These are phyloP conservation scores for Coemansia sp. DNA, from an alignment of 192 early-diverging fungal species.

Conservation along the genomic window DNA sequence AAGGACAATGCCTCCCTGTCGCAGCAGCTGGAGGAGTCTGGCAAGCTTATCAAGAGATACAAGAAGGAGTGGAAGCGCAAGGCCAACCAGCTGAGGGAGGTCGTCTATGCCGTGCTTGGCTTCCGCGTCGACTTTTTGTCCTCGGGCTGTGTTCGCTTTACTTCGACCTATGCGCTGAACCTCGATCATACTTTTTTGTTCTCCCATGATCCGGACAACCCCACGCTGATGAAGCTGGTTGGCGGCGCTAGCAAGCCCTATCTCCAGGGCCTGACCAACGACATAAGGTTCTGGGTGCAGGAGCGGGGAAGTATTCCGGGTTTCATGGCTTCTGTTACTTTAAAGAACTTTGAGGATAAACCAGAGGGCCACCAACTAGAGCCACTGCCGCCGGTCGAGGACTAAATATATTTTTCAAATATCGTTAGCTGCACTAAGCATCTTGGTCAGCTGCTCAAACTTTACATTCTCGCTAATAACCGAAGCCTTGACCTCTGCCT, in stretches of 20 bases:
- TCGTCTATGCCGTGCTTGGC: constrained; percentile 70
- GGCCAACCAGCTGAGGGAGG: constrained; percentile 71
- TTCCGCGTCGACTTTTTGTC: constrained; percentile 66
- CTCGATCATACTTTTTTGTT: constrained; percentile 73
- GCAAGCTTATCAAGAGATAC: constrained; percentile 62
- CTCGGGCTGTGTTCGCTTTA: constrained; percentile 72
- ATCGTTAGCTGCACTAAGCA: constrained; percentile 47
- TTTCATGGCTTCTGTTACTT: constrained; percentile 73
- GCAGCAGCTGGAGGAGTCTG: constrained; percentile 59
- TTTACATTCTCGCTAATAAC: constrained; percentile 86
- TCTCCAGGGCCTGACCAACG: constrained; percentile 56
- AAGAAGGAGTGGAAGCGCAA: constrained; percentile 69
- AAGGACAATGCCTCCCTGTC: constrained; percentile 57
- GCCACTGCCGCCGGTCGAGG: neutral
- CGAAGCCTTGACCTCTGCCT: constrained; percentile 75
- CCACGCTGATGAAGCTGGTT: constrained; percentile 64
- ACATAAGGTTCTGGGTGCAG: constrained; percentile 66
- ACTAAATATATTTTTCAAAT: constrained; percentile 19
- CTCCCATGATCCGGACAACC: constrained; percentile 58
- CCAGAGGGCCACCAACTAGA: neutral
- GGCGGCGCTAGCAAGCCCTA: constrained; percentile 67
- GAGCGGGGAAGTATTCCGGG: constrained; percentile 75
- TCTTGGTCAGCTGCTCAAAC: constrained; percentile 66
- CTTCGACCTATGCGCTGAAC: constrained; percentile 63
- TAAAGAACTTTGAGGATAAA: constrained; percentile 60